Conservation (phyloP, 2,329 filamentous ascomycete species). For the Exophiala dermatitidis region DNA sequence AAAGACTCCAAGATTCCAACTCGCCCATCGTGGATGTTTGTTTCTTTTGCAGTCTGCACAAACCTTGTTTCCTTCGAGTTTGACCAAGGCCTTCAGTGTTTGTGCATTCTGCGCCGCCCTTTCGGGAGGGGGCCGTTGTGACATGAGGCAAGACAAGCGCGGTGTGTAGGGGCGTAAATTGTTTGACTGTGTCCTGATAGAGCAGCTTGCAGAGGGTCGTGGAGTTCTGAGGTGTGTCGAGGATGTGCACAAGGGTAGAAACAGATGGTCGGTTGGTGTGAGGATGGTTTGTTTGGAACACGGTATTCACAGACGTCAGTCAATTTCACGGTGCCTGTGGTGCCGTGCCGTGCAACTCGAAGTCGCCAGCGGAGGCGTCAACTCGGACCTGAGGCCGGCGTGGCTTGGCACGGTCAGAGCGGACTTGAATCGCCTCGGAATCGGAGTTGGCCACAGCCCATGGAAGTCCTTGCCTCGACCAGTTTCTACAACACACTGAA, state of each 20-base stretch:
- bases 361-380: neutral
- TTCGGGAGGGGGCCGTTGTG: conserved; percentile 53
- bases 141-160: conserved; percentile 13
- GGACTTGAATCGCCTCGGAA: too few relatives aligned
- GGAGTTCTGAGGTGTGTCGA: too few relatives aligned
- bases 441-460: too few relatives aligned
- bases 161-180: neutral
- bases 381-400: neutral
- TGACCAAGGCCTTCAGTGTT: conserved; percentile 89
- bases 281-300: neutral
- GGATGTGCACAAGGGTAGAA: neutral
- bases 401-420: neutral
- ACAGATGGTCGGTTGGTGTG: neutral
- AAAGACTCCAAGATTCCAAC: conserved; percentile 96
- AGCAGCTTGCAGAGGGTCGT: too few relatives aligned
- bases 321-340: neutral
- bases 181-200: neutral
- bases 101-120: conserved; percentile 87
- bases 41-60: conserved; percentile 99
- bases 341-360: neutral
- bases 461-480: too few relatives aligned
- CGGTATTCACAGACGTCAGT: neutral
- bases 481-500: too few relatives aligned
- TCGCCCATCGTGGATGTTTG: conserved; percentile 98
- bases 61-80: conserved; percentile 89